These are phyloP conservation scores for Chlorencoelia australis DNA, from an alignment of 2,329 filamentous ascomycete genomes.

Conservation along the genomic window DNA sequence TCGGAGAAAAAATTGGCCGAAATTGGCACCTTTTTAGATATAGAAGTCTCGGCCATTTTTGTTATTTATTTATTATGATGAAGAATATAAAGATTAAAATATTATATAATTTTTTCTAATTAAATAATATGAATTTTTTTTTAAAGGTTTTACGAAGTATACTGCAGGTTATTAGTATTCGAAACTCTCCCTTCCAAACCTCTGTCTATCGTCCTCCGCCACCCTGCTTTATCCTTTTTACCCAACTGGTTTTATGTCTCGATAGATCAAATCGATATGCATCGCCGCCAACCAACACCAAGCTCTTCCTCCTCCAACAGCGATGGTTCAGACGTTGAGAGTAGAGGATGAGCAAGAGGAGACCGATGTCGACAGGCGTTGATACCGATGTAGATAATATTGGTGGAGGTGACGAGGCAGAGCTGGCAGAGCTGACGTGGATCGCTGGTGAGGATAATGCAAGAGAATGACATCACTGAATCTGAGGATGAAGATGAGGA, in stretches of 20 bases:
- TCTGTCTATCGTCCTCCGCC: too few species aligned
- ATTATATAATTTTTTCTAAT: too few species aligned
- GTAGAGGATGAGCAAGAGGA: conserved; percentile 14
- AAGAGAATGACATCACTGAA: conserved; percentile 7
- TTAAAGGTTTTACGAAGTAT: too few species aligned
- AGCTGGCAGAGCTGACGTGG: conserved; percentile 12
- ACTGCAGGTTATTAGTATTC: too few species aligned
- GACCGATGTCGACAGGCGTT: conserved; percentile 24
- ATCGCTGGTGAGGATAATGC: conserved; percentile 15
- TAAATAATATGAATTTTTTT: too few species aligned
- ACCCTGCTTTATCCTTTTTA: too few species aligned
- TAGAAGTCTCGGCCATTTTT: conserved; percentile 13
- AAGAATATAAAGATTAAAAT: too few species aligned
- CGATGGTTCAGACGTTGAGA: conserved; percentile 16
- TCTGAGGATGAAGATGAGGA: conserved; percentile 16
- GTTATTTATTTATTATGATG: conserved; percentile 15
- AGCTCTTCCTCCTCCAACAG: conserved; percentile 12
- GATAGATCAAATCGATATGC: conserved; percentile 8
- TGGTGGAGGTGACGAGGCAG: conserved; percentile 7
- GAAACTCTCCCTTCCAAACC: too few species aligned
- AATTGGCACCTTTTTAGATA: too few species aligned
- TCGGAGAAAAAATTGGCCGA: too few species aligned
- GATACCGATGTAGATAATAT: conserved; percentile 15
- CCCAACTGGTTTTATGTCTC: too few species aligned
- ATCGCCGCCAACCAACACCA: conserved; percentile 10